Evolutionary conservation across 2,329 filamentous ascomycete genomes (phyloP).

Genomic region (Apiospora aurea): DNA sequence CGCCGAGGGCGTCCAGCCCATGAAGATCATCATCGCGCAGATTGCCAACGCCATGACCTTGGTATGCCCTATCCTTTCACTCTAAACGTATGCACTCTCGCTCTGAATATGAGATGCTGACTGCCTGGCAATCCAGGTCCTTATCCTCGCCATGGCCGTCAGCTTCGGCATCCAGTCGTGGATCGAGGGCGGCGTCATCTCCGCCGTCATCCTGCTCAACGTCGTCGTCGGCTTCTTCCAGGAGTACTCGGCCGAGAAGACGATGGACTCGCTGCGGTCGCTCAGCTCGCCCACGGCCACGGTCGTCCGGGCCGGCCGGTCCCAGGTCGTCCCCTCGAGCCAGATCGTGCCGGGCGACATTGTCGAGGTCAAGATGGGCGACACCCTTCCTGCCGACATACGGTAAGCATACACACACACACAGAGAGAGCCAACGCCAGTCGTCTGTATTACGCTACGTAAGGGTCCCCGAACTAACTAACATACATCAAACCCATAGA

Average conservation of each 20-base stretch:
- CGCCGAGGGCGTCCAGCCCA: slow-evolving; percentile 59
- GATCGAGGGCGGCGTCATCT: slow-evolving; percentile 63
- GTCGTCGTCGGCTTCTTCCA: slow-evolving; percentile 53
- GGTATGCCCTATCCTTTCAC: slow-evolving; percentile 43
- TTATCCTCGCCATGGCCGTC: slow-evolving; percentile 60
- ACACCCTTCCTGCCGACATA: slow-evolving; percentile 52
- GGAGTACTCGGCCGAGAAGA: slow-evolving; percentile 63
- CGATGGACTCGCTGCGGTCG: slow-evolving; percentile 59
- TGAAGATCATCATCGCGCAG: slow-evolving; percentile 67
- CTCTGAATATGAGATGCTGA: slow-evolving; percentile 1
- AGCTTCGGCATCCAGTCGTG: slow-evolving; percentile 60
- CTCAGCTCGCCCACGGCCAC: slow-evolving; percentile 58
- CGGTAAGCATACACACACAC: slow-evolving; percentile 34
- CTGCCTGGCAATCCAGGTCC: slow-evolving; percentile 38
- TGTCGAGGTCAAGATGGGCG: slow-evolving; percentile 60
- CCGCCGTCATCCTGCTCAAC: slow-evolving; percentile 48
- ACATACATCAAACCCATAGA: slow-evolving; percentile 29
- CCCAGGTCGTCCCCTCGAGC: slow-evolving; percentile 57
- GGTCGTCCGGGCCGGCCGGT: slow-evolving; percentile 57
- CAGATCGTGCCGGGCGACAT: slow-evolving; percentile 65
- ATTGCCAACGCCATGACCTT: slow-evolving; percentile 72
- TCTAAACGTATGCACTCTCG: too few relatives aligned
- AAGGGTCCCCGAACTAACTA: neutral
- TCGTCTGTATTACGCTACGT: neutral
- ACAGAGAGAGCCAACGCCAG: neutral